Evolutionary conservation across 2,329 filamentous ascomycete species (phyloP).

Genomic region (Blastomyces gilchristii): DNA sequence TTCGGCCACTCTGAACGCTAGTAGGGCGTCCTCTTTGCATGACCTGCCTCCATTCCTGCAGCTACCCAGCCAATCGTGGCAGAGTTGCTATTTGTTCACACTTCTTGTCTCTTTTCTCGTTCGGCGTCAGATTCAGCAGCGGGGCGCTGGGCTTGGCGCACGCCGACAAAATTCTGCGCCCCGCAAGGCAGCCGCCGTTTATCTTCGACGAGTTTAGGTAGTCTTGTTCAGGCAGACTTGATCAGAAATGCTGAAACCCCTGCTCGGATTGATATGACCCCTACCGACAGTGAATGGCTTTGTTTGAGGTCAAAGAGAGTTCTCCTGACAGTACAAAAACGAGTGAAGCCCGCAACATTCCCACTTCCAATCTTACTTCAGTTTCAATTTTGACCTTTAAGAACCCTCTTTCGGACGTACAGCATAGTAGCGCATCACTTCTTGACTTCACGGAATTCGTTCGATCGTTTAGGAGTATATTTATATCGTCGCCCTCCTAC

Average conservation of each 20-base stretch:
- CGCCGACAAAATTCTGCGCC: neutral
- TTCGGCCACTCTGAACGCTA: neutral
- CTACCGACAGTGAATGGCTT: neutral
- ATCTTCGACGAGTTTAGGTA: neutral
- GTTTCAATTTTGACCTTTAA: constrained; percentile 1
- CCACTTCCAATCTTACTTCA: constrained; percentile 8
- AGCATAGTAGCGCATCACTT: neutral
- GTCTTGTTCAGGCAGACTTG: neutral
- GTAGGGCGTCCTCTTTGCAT: neutral
- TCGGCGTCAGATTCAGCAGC: neutral
- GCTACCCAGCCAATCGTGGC: neutral
- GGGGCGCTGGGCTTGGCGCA: constrained; percentile 7
- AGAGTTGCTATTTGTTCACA: neutral
- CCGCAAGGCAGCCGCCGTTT: constrained; percentile 5
- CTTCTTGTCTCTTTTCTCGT: neutral
- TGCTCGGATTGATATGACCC: constrained; percentile 5
- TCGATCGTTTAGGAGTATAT: neutral
- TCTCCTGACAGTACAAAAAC: constrained; percentile 8
- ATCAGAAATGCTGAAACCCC: neutral
- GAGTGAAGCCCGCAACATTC: neutral
- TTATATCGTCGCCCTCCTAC: neutral
- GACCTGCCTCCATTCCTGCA: neutral
- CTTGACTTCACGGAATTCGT: neutral
- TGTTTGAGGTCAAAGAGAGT: neutral
- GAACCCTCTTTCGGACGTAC: neutral